Evolutionary conservation across 495 filamentous ascomycete genomes (phyloP), one percentile per base, ranked within the genome.

Genomic region (Hyphodiscus hymeniophilus): DNA sequence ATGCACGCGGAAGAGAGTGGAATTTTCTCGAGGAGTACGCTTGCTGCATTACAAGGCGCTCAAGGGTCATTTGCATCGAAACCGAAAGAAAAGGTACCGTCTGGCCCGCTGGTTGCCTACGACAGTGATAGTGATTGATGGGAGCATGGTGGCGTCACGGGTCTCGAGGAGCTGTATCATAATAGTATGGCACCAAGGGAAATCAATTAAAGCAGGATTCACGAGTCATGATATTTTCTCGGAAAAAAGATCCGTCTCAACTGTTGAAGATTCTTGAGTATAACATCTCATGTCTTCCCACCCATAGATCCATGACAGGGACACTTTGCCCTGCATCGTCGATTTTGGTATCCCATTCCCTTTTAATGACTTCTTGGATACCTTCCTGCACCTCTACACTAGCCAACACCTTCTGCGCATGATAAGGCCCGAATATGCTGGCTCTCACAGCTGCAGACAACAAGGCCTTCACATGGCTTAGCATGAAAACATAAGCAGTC

Each of bases 261-360:
- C 73, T 75, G 62, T 98, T 97, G 58, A 98, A 98, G 42, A 98
- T 97, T 61, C 92, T 80, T 53, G 87, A 94, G 67, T 98, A 98
- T 32, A 98, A 65, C 61, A 95, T 63, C 72, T 98, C 92, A 67
- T 98, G 92, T 62, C 92, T 78, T 10, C 94, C 92, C 48, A 94
- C 72, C 88, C 91, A 98, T 36, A 98, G 60, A 75, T 98, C 92
- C 71, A 96, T 76, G 15, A 82, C 79, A 7, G 90, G 89, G 32
- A 91, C 84, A 21, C 72, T 75, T 70, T 96, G 89, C n/a, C 84
- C 91, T 1, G 89, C 91, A 59, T 86, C 74, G 51, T 89, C 85
- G 3, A 87, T 72, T 7, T 47, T 55, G 36, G 64, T 72, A 11
- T 66, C 54, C 69, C 72, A 72, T 48, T 87, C 82, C 47, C 73